These are phyloP conservation scores for Telfairia occidentalis DNA, from an alignment of 331 rosid species.

Conservation along the genomic window DNA sequence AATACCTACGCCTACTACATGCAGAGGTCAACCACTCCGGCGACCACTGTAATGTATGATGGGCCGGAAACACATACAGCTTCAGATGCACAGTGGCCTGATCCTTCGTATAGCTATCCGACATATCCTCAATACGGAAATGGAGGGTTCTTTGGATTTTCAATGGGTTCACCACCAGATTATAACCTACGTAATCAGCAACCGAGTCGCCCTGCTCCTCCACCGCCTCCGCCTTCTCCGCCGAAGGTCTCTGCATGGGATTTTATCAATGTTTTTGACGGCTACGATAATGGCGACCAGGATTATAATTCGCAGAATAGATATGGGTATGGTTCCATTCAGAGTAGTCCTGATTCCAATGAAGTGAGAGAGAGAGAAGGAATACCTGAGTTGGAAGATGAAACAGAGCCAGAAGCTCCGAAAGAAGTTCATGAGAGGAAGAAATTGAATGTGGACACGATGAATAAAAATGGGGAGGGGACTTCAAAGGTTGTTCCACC, in stretches of 20 bases:
- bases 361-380: constrained; percentile 97
- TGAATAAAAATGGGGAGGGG: constrained; percentile 45
- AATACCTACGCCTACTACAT: constrained; percentile 40
- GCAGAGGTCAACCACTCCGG: constrained; percentile 49
- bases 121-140: constrained; percentile 22
- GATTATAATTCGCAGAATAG: constrained; percentile 26
- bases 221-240: constrained; percentile 84
- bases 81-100: constrained; percentile 33
- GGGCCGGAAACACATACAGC: constrained; percentile 40
- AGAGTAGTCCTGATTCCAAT: constrained; percentile 83
- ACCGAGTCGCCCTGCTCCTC: constrained; percentile 27
- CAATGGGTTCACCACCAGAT: constrained; percentile 31
- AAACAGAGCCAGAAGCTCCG: constrained; percentile 51
- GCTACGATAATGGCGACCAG: constrained; percentile 40
- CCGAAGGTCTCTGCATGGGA: constrained; percentile 78
- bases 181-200: constrained; percentile 21
- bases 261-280: constrained; percentile 62
- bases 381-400: constrained; percentile 94
- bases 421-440: constrained; percentile 32
- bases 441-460: constrained; percentile 25
- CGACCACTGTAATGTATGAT: constrained; percentile 38
- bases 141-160: constrained; percentile 52
- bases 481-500: constrained; percentile 54
- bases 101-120: constrained; percentile 28
- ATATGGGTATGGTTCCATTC: constrained; percentile 43